phyloP scores from a whole-genome alignment of 1,139 yeast genomes.

The Arxiozyma slooffiae region DNA sequence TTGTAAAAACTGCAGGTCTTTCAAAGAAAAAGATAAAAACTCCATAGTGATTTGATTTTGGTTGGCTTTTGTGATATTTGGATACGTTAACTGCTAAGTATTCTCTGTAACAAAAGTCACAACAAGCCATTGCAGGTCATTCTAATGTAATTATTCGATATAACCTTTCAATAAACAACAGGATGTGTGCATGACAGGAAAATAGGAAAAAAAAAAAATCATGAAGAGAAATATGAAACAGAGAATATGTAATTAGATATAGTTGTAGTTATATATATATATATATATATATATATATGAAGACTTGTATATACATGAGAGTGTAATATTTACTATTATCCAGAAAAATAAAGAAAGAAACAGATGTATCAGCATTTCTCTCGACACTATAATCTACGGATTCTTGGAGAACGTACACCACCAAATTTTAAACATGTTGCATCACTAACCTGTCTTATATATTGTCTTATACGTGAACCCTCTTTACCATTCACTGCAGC shows the following conservation, averaged over 20 bases:
- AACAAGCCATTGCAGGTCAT: no score
- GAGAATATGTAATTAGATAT: not conserved
- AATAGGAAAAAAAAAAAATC: not conserved
- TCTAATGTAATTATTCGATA: no score
- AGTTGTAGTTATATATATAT: not conserved
- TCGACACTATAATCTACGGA: conserved; percentile 68
- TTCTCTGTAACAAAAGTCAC: no score
- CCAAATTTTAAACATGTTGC: conserved; percentile 79
- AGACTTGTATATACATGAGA: not conserved
- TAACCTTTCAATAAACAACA: no score
- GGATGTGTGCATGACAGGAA: no score
- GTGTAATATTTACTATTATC: no score
- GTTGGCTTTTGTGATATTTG: no score
- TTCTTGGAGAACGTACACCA: conserved; percentile 79
- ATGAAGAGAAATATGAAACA: no score
- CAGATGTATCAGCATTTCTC: not conserved
- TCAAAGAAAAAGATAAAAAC: not conserved
- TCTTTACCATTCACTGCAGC: conserved; percentile 85
- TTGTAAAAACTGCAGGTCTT: not conserved
- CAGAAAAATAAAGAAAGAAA: no score
- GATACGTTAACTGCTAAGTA: no score
- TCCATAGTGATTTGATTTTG: no score
- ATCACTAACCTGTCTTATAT: conserved; percentile 63
- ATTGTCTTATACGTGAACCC: conserved; percentile 57
- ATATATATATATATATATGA: not conserved